Conservation (phyloP, 371 early-diverging fungal genomes). For the Mycotypha africana region DNA sequence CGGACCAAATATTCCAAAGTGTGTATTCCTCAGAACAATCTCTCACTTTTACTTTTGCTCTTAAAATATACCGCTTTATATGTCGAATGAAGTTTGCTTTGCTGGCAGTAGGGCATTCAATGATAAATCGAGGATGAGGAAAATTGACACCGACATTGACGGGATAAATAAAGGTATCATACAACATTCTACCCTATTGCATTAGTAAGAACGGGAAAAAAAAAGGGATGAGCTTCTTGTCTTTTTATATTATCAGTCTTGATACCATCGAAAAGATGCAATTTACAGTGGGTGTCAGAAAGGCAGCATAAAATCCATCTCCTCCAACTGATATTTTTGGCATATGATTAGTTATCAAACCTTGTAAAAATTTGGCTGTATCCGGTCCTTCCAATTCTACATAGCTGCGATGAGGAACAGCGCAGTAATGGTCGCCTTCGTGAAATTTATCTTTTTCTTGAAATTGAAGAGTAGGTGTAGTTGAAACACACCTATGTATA, state of each 20-base stretch:
- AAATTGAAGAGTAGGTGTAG: slow-evolving; percentile 8
- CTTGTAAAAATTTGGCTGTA: slow-evolving; percentile 79
- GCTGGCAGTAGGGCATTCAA: slow-evolving; percentile 67
- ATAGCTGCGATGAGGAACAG: slow-evolving; percentile 59
- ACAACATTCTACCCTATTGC: slow-evolving; percentile 76
- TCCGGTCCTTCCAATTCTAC: slow-evolving; percentile 71
- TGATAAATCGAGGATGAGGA: slow-evolving; percentile 63
- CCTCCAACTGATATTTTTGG: slow-evolving; percentile 63
- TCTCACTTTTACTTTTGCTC: slow-evolving; percentile 68
- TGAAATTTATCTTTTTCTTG: slow-evolving; percentile 14
- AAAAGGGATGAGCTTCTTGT: neutral
- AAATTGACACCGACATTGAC: slow-evolving; percentile 56
- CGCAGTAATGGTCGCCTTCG: slow-evolving; percentile 28
- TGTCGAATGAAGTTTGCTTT: slow-evolving; percentile 53
- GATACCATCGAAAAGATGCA: too few species aligned
- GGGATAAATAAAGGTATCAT: slow-evolving; percentile 88
- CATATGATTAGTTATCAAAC: slow-evolving; percentile 89
- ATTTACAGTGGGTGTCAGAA: slow-evolving; percentile 77
- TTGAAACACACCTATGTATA: slow-evolving; percentile 8
- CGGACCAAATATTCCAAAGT: slow-evolving; percentile 63
- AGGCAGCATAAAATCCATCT: slow-evolving; percentile 64
- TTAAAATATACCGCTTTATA: slow-evolving; percentile 71
- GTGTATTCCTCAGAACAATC: slow-evolving; percentile 58
- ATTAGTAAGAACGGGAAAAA: neutral
- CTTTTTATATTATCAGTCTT: too few species aligned